A percentile compares a stretch with the other conserved stretches of the same genome.
These are phyloP conservation scores for Saccharomyces kudriavzevii DNA, from an alignment of 805 yeast genomes.

Conservation along the genomic window DNA sequence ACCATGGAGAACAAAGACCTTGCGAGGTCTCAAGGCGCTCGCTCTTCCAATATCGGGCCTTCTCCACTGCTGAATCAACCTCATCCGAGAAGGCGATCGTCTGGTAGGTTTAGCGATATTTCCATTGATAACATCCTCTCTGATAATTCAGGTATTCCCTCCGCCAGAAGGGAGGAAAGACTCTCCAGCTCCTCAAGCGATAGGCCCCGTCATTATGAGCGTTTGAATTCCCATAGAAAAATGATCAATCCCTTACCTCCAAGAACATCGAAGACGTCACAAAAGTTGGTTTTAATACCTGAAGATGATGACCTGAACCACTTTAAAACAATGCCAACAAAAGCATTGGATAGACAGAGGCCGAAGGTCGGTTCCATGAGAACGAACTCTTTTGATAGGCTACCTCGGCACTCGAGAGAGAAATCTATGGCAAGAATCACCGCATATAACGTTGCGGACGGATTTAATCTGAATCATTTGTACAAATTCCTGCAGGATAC, in stretches of 20 bases:
- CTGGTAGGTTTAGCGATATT: slow-evolving; percentile 58
- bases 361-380: neutral
- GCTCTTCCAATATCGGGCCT: neutral
- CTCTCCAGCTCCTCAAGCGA: slow-evolving; percentile 32
- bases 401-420: slow-evolving; percentile 23
- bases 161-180: slow-evolving; percentile 46
- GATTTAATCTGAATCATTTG: slow-evolving; percentile 56
- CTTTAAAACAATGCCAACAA: slow-evolving; percentile 7
- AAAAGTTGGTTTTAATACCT: slow-evolving; percentile 81
- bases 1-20: slow-evolving; percentile 8
- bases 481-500: slow-evolving; percentile 54
- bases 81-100: slow-evolving; percentile 4
- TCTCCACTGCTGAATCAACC: neutral
- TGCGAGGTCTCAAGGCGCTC: slow-evolving; percentile 8
- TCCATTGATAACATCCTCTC: slow-evolving; percentile 74
- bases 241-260: slow-evolving; percentile 34
- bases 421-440: slow-evolving; percentile 75
- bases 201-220: slow-evolving; percentile 8
- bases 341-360: slow-evolving; percentile 1
- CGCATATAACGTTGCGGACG: slow-evolving; percentile 84
- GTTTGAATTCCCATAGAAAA: slow-evolving; percentile 13
- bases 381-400: neutral
- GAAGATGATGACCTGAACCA: slow-evolving; percentile 26
- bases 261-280: slow-evolving; percentile 79
- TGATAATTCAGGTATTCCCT: slow-evolving; percentile 80